Evolutionary conservation across 495 filamentous ascomycete genomes (phyloP), one percentile per base, ranked within the genome.

Genomic region (Hyaloscypha finlandica): DNA sequence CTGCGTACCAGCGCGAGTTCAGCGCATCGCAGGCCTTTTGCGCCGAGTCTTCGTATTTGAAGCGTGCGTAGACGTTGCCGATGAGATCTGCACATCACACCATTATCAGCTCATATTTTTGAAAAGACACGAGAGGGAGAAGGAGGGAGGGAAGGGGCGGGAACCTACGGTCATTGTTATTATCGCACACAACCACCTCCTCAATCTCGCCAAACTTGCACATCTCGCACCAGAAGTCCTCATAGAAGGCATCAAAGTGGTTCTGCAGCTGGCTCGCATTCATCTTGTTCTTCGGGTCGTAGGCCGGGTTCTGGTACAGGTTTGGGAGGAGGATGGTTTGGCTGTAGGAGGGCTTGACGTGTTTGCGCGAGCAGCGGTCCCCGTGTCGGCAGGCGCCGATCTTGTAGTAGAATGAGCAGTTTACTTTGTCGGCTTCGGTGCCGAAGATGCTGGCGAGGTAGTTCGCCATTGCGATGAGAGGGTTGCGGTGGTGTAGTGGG

Each of bases 391-490:
- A 99, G 56, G 95, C 95, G 74, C 95, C 95, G 81, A 99, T 99
- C 82, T 96, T 96, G 88, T 96, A 96, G 74, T 80, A 79, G 74
- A 79, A 78, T 30, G 76, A 79, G 71, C 76, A 81, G 74, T 79
- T 80, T n/a, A 82, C 90, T 77, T 98, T 99, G 88, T 99, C 95
- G 78, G 97, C 96, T 83, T 99, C 96, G 8, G 95, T 99, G 74
- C 95, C 95, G 86, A 99, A 99, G 82, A 99, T 99, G 74, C 92
- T 96, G 77, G 95, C 95, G 77, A 99, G 93, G 76, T 98, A 99
- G 87, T 97, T 97, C 77, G 94, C 94, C 84, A 86, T 86, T 52
- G 72, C 82, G 63, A 11, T 22, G 63, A 45, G 29, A 62, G 64
- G 32, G 11, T 19, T 14, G 42, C 14, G 42, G 16, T 14, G 42